phyloP scores from a whole-genome alignment of 495 filamentous ascomycete genomes.

The Penicillium longicatenatum region DNA sequence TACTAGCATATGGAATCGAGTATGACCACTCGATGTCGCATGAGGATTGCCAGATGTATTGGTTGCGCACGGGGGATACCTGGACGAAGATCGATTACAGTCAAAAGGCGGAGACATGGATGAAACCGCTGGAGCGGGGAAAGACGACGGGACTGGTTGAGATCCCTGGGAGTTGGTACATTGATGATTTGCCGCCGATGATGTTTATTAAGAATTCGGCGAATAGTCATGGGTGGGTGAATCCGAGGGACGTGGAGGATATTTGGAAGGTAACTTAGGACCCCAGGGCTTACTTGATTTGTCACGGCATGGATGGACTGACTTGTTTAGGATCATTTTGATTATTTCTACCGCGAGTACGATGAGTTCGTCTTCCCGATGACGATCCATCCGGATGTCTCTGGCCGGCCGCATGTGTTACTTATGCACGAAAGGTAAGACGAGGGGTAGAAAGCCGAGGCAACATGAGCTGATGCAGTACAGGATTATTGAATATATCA shows the following conservation, averaged over 20 bases:
- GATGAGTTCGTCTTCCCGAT: slow-evolving; percentile 72
- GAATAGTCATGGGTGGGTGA: slow-evolving; percentile 63
- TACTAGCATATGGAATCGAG: slow-evolving; percentile 69
- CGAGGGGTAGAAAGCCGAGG: neutral
- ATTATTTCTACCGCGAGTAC: slow-evolving; percentile 70
- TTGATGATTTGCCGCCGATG: slow-evolving; percentile 64
- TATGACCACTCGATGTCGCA: slow-evolving; percentile 71
- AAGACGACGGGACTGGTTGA: slow-evolving; percentile 60
- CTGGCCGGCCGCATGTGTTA: slow-evolving; percentile 65
- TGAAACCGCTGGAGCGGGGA: slow-evolving; percentile 60
- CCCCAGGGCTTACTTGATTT: neutral
- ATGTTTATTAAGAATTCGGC: slow-evolving; percentile 65
- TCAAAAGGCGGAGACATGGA: slow-evolving; percentile 64
- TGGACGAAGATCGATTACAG: slow-evolving; percentile 65
- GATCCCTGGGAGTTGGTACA: slow-evolving; percentile 69
- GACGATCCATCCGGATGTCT: slow-evolving; percentile 70
- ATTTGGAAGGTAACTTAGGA: slow-evolving; percentile 47
- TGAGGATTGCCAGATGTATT: slow-evolving; percentile 69
- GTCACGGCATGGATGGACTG: neutral
- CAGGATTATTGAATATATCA: slow-evolving; percentile 30
- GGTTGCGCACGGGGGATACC: slow-evolving; percentile 58
- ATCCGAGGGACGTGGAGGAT: slow-evolving; percentile 58
- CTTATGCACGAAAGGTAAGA: slow-evolving; percentile 62
- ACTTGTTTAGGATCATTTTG: slow-evolving; percentile 58
- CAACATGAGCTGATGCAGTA: slow-evolving; percentile 1